Conservation (phyloP, 108 stramenopile species). For the Nitzschia sp. region DNA sequence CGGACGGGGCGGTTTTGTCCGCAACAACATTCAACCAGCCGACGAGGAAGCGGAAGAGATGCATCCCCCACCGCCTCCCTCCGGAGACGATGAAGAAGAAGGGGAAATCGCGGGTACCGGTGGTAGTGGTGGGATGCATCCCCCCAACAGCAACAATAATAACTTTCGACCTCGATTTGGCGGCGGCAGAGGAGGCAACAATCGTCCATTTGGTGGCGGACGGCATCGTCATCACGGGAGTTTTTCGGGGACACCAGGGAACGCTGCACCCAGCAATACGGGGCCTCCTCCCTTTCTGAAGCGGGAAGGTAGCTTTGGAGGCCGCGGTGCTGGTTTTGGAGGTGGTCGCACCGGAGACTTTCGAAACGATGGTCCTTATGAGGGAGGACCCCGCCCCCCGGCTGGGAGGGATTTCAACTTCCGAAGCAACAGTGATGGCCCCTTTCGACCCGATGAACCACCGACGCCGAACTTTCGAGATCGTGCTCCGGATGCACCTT, state of each 20-base stretch:
- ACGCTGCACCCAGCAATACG: background rate
- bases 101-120: constrained; percentile 33
- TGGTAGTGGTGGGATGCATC: background rate
- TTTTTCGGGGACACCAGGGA: background rate
- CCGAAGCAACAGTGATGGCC: background rate
- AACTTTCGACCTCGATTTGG: constrained; percentile 5
- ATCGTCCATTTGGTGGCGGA: background rate
- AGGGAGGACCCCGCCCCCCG: background rate
- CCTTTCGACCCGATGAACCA: constrained; percentile 4
- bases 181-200: constrained; percentile 1
- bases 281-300: constrained; percentile 7
- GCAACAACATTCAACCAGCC: background rate
- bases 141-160: background rate
- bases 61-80: background rate
- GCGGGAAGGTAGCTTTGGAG: constrained; percentile 2
- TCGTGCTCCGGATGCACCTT: background rate
- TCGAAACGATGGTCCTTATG: background rate
- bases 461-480: background rate
- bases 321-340: constrained; percentile 16
- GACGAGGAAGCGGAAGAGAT: background rate
- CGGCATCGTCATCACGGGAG: background rate
- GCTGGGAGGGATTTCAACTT: background rate
- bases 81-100: constrained; percentile 35
- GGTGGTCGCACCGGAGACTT: constrained; percentile 4
- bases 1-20: constrained; percentile 22